A percentile compares a stretch with the other conserved stretches of the same genome.
phyloP scores from a whole-genome alignment of 306 rosid species.

The Vicia sativa region DNA sequence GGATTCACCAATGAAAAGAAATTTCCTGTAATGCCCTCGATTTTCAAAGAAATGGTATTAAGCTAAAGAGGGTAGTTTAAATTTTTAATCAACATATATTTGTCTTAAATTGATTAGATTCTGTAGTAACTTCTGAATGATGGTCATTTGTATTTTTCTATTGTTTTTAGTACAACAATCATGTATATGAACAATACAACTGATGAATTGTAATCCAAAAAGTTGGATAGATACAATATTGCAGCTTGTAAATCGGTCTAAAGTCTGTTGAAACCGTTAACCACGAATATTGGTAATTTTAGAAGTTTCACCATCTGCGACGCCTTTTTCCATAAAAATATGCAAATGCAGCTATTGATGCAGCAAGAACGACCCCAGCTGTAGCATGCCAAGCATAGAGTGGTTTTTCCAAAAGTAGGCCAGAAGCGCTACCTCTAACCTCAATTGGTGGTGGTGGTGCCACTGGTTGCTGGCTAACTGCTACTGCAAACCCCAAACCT shows the following conservation, averaged over 20 bases:
- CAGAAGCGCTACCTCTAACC: slow-evolving; percentile 28
- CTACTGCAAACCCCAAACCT: slow-evolving; percentile 75
- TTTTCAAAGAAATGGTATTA: too few species aligned
- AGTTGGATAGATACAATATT: slow-evolving; percentile 5
- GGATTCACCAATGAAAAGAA: too few species aligned
- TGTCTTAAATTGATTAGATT: too few species aligned
- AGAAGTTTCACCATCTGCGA: slow-evolving; percentile 72
- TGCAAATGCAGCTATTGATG: slow-evolving; percentile 82
- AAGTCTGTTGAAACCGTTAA: slow-evolving; percentile 18
- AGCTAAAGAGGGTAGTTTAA: too few species aligned
- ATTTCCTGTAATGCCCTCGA: too few species aligned
- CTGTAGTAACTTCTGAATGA: background rate
- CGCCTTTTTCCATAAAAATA: slow-evolving; percentile 89
- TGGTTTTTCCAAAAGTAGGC: slow-evolving; percentile 67
- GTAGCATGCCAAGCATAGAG: slow-evolving; percentile 81
- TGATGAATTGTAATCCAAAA: slow-evolving; percentile 28
- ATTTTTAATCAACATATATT: too few species aligned
- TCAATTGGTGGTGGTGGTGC: slow-evolving; percentile 44
- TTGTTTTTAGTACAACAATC: slow-evolving; percentile 38
- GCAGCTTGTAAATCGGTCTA: slow-evolving; percentile 38
- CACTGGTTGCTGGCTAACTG: slow-evolving; percentile 55
- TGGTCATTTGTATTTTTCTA: slow-evolving; percentile 28
- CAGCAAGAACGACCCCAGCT: slow-evolving; percentile 81
- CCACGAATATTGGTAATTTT: slow-evolving; percentile 18
- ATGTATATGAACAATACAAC: slow-evolving; percentile 32